These are phyloP conservation scores for Nitzschia sp. DNA, from an alignment of 108 stramenopile species.

Conservation along the genomic window DNA sequence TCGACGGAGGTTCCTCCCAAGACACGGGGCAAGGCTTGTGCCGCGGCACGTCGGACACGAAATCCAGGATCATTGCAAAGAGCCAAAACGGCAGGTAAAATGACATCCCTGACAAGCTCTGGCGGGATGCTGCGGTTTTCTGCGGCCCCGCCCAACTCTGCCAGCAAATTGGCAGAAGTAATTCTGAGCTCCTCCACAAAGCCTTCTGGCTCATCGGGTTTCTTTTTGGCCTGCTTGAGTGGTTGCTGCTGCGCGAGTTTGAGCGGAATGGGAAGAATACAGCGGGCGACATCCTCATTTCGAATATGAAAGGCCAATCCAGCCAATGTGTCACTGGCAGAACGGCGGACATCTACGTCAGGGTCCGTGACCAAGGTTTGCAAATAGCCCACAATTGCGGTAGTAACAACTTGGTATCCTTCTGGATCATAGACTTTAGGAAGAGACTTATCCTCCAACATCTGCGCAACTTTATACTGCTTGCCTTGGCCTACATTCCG, in stretches of 20 bases:
- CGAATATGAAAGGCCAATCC: conserved; percentile 66
- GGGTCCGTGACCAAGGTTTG: conserved; percentile 58
- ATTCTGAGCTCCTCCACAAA: conserved; percentile 89
- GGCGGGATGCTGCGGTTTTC: conserved; percentile 40
- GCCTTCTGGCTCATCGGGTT: conserved; percentile 37
- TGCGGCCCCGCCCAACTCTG: conserved; percentile 74
- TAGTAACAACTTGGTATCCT: conserved; percentile 64
- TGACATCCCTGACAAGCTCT: conserved; percentile 37
- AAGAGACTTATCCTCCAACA: conserved; percentile 34
- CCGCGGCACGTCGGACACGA: conserved; percentile 88
- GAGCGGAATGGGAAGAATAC: conserved; percentile 73
- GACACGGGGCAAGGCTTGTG: conserved; percentile 89
- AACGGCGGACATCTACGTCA: conserved; percentile 82
- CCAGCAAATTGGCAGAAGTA: conserved; percentile 87
- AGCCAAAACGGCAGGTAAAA: conserved; percentile 82
- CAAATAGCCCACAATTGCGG: conserved; percentile 56
- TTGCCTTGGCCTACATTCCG: conserved; percentile 37
- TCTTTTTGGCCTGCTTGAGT: conserved; percentile 12
- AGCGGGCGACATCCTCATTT: conserved; percentile 50
- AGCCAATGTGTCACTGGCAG: conserved; percentile 72
- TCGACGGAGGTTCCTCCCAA: conserved; percentile 83
- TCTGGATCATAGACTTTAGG: conserved; percentile 45
- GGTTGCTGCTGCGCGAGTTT: conserved; percentile 48
- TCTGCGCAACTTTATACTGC: conserved; percentile 31
- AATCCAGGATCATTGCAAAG: conserved; percentile 92